Evolutionary conservation across 805 yeast species (phyloP), one percentile per base, ranked within the genome.

Genomic region (Barnettozyma pratensis): DNA sequence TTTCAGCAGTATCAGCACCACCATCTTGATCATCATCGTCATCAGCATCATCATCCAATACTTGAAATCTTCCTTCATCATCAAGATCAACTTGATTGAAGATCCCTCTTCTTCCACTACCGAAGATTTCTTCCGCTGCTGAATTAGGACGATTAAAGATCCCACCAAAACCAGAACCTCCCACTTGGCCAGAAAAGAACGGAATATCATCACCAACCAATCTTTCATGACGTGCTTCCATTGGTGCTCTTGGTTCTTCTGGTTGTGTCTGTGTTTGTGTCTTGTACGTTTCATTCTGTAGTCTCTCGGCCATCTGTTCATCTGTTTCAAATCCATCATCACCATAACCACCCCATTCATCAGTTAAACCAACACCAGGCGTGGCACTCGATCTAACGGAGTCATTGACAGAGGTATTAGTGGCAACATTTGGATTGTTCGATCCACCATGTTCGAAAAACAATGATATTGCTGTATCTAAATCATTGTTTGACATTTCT

Each of bases 401-500:
- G 11, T 8, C 34, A 31, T 8, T 11, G 11, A 11, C 34, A 31
- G 34, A 31, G 11, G 32, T 14, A n/a, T 48, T 29, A 9, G 51
- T 39, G 12, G 41, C 40, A 36, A 37, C 42, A 39, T 37, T 30
- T 30, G 11, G 38, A 34, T 49, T 41, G 41, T 46, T 45, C 39
- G 51, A 66, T 7, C 67, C 54, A 29, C 83, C 83, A 55, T 76
- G 77, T 55, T 94, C 98, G 68, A 86, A 83, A 65, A 70, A 94
- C 40, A 94, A 70, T 11, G 89, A 80, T 7, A 94, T 87, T 0
- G 99, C 98, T 25, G 81, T 77, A 49, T 91, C 96, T 34, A 92
- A 63, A 62, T 88, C 80, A 41, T 81, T 80, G 44, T 84, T 90
- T 5, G 92, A 76, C 70, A 92, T 81, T 28, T 84, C 90, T 25